These are phyloP conservation scores for Vicia villosa DNA, from an alignment of 306 rosid species.

Conservation along the genomic window DNA sequence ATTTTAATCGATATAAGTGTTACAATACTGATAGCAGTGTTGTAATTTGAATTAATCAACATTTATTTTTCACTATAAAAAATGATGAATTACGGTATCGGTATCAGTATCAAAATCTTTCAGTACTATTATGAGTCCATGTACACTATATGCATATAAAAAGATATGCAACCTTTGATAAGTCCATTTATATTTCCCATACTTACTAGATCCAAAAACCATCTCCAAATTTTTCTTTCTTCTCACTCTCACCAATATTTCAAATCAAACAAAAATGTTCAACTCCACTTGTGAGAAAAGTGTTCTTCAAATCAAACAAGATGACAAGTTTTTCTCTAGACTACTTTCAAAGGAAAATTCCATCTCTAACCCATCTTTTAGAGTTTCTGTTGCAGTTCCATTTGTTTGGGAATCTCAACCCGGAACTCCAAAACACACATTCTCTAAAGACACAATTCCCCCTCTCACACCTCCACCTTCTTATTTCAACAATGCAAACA, in stretches of 20 bases:
- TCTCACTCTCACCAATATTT: not conserved
- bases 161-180: slow-evolving; percentile 8
- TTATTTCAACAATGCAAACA: slow-evolving; percentile 35
- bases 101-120: no score
- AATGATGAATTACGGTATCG: no score
- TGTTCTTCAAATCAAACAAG: slow-evolving; percentile 58
- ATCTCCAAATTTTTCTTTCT: not conserved
- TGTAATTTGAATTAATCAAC: no score
- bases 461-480: slow-evolving; percentile 94
- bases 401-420: slow-evolving; percentile 89
- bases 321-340: slow-evolving; percentile 66
- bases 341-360: slow-evolving; percentile 73
- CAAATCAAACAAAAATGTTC: slow-evolving; percentile 43
- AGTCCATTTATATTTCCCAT: slow-evolving; percentile 15
- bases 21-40: no score
- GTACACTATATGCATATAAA: slow-evolving; percentile 8
- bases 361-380: slow-evolving; percentile 59
- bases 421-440: slow-evolving; percentile 69
- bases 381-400: slow-evolving; percentile 64
- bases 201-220: slow-evolving; percentile 19
- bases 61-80: no score
- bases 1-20: no score
- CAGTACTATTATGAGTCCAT: no score
- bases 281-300: slow-evolving; percentile 47
- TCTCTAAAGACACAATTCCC: slow-evolving; percentile 54